These are phyloP conservation scores for Fusarium graminum DNA, from an alignment of 2,329 filamentous ascomycete genomes.

Conservation along the genomic window DNA sequence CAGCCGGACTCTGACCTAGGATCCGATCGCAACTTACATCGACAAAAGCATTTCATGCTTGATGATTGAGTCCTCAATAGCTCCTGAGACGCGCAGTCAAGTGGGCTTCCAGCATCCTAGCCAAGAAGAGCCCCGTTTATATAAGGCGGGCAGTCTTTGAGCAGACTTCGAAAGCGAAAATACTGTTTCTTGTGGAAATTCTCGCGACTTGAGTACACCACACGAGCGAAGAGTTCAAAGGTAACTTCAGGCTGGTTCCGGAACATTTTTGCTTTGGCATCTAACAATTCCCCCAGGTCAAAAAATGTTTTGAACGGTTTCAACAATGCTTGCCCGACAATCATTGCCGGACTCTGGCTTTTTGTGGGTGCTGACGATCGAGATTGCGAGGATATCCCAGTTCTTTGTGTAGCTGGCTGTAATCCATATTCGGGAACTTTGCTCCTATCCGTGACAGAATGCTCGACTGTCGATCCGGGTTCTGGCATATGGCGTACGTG, in stretches of 20 bases:
- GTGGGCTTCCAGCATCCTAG: slow-evolving; percentile 48
- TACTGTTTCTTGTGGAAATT: slow-evolving; percentile 64
- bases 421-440: slow-evolving; percentile 3
- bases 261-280: slow-evolving; percentile 56
- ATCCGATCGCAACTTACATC: slow-evolving; percentile 48
- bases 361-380: slow-evolving; percentile 20
- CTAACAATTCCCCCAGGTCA: slow-evolving; percentile 70
- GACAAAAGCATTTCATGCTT: slow-evolving; percentile 52
- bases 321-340: slow-evolving; percentile 14
- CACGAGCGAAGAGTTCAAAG: slow-evolving; percentile 74
- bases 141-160: slow-evolving; percentile 69
- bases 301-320: slow-evolving; percentile 67
- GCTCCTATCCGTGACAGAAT: slow-evolving; percentile 8
- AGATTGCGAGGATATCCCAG: slow-evolving; percentile 1
- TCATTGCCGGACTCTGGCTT: not conserved
- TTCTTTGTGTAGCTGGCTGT: slow-evolving; percentile 1
- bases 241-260: slow-evolving; percentile 56
- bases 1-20: slow-evolving; percentile 43
- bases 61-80: slow-evolving; percentile 40
- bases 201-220: slow-evolving; percentile 69
- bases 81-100: slow-evolving; percentile 45
- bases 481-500: slow-evolving; percentile 19
- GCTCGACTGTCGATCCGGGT: not conserved
- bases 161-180: slow-evolving; percentile 74
- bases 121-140: slow-evolving; percentile 49